Base-by-base conservation (phyloP, 192 early-diverging fungal species). In the Diversispora eburnea region DNA sequence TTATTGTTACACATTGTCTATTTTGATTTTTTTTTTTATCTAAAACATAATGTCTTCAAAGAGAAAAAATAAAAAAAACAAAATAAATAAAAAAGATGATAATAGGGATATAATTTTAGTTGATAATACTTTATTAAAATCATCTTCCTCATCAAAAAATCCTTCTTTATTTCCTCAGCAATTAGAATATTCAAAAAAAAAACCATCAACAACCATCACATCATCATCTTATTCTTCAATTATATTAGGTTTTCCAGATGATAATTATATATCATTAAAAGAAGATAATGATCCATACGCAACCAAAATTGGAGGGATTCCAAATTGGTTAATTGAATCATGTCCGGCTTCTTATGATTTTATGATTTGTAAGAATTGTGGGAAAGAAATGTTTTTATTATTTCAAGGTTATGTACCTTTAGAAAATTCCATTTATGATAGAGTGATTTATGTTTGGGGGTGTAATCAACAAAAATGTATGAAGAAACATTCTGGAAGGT, bases 401-500 rank as follows among this genome's bases (percentile, higher is more conserved):
- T 77, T 88, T 8, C 94, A 95, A 78, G 80, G 87, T 15, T 89
- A 91, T 76, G 92, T 85, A 15, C 92, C 93, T 17, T 79, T 93
- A 46, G 83, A 86, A 8, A 84, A 84, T 43, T 90, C 90, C 13
- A 69, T 85, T 33, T 91, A 85, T 75, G 90, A 93, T 67, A 82
- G 94, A 25, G 86, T 90, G 0, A 78, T 93, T 15, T 95, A 95
- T 78, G 79, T 94, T 3, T 91, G 90, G 87, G 90, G 83, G 19
- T 95, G 94, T 80, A 93, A 91, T 66, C 84, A 83, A 41, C 83
- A 88, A 22, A 70, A 76, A n/a, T 95, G 94, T 77, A 88, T 90
- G 78, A 86, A 86, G 15, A 87, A 85, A 74, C 73, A 79, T 0
- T 83, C 87, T 8, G 87, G 87, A 48, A 89, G 88, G 88, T 88